Evolutionary conservation across 2,329 filamentous ascomycete species (phyloP).

Genomic region (Penicillium sp.): DNA sequence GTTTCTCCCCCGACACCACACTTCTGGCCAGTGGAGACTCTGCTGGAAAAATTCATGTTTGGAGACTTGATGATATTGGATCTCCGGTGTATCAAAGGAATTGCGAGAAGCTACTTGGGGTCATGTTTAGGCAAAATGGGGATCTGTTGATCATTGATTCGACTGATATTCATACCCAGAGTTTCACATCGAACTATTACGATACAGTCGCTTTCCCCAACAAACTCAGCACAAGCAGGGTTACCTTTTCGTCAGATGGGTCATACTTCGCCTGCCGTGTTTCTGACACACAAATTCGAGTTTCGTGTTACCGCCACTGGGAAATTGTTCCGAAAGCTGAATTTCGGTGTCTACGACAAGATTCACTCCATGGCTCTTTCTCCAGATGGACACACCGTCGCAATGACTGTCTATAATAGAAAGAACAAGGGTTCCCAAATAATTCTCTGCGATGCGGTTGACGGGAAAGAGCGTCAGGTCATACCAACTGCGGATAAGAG

Average conservation of each 20-base stretch:
- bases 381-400: not conserved
- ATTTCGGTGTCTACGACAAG: not conserved
- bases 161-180: not conserved
- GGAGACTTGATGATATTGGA: not conserved
- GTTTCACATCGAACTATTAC: too few relatives aligned
- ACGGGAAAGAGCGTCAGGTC: too few relatives aligned
- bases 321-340: not conserved
- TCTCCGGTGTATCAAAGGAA: not conserved
- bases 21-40: not conserved
- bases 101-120: not conserved
- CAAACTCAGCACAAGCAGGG: not conserved
- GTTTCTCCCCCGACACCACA: not conserved
- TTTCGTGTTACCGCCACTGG: not conserved
- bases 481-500: too few relatives aligned
- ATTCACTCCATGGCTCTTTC: constrained; percentile 2
- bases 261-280: not conserved
- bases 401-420: not conserved
- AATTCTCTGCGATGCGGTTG: too few relatives aligned
- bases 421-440: not conserved
- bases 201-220: not conserved
- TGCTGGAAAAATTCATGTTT: not conserved
- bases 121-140: not conserved
- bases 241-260: not conserved
- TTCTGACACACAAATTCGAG: not conserved
- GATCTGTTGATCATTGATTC: not conserved